These are phyloP conservation scores for Xylaria digitata DNA, from an alignment of 2,329 filamentous ascomycete genomes.

Conservation along the genomic window DNA sequence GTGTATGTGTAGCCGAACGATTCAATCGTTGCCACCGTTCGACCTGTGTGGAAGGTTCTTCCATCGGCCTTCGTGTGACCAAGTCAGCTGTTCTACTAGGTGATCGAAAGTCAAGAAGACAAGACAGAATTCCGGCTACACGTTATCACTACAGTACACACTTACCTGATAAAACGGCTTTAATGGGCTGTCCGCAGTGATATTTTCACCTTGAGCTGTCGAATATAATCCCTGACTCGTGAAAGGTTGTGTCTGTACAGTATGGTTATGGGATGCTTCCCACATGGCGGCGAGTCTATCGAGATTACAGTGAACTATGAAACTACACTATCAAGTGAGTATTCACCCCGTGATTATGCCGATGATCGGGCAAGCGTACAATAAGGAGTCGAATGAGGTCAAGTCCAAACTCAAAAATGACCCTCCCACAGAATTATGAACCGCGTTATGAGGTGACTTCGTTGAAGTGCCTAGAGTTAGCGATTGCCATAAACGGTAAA, in stretches of 20 bases:
- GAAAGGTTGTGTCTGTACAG: conserved; percentile 47
- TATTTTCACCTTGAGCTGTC: conserved; percentile 53
- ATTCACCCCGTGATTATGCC: not conserved
- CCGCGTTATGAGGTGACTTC: conserved; percentile 58
- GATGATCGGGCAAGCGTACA: conserved; percentile 50
- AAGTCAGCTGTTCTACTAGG: not conserved
- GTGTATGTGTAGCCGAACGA: conserved; percentile 57
- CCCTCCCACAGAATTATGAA: conserved; percentile 56
- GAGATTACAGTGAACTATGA: conserved; percentile 67
- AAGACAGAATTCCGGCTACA: not conserved
- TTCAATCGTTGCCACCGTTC: conserved; percentile 47
- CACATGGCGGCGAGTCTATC: conserved; percentile 68
- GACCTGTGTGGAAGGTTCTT: conserved; percentile 57
- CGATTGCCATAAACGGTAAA: no score
- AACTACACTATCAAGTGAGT: conserved; percentile 48
- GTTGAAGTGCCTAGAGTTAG: no score
- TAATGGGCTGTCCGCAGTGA: conserved; percentile 60
- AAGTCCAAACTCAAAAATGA: conserved; percentile 51
- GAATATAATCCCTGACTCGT: conserved; percentile 54
- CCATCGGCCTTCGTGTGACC: conserved; percentile 41
- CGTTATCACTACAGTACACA: not conserved
- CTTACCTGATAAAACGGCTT: conserved; percentile 60
- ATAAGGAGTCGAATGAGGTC: conserved; percentile 60
- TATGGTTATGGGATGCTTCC: conserved; percentile 54
- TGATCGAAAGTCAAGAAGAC: not conserved